Conservation (phyloP, 2,329 filamentous ascomycete genomes). For the Orbilia javanica region DNA sequence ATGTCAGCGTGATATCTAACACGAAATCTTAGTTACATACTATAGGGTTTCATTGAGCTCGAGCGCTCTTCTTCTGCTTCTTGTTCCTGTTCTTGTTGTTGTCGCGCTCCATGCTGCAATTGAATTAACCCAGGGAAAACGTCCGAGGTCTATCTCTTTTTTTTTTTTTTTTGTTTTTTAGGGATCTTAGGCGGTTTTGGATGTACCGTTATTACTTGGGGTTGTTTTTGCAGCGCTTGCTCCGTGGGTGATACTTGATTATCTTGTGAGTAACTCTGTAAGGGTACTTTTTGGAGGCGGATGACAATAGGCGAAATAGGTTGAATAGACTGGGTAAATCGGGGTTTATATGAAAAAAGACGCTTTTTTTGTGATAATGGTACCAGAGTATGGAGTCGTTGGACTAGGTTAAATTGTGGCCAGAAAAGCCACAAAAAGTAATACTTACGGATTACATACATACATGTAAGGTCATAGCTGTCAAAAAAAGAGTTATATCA, state of each 20-base stretch:
- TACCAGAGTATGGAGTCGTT: too few species aligned
- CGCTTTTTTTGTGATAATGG: conserved; percentile 1
- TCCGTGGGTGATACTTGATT: neutral
- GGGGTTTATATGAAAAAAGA: neutral
- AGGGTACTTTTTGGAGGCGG: conserved; percentile 43
- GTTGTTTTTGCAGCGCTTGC: conserved; percentile 17
- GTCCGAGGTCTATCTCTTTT: conserved; percentile 14
- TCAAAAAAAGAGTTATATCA: conserved; percentile 2
- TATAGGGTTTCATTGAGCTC: conserved; percentile 35
- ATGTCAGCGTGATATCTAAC: conserved; percentile 21
- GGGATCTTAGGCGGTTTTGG: conserved; percentile 1
- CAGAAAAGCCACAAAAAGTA: conserved; percentile 6
- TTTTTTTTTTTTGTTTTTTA: conserved; percentile 4
- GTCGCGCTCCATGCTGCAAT: conserved; percentile 13
- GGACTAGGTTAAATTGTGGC: conserved; percentile 44
- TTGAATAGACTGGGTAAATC: conserved; percentile 44
- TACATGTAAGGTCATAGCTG: conserved; percentile 22
- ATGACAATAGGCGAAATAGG: conserved; percentile 53
- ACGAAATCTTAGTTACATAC: too few species aligned
- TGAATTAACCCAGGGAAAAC: conserved; percentile 19
- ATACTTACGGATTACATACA: too few species aligned
- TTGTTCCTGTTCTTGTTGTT: too few species aligned
- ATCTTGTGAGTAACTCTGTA: too few species aligned
- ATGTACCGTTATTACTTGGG: neutral
- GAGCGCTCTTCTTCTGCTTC: conserved; percentile 23